Base-by-base conservation (phyloP, 371 early-diverging fungal genomes). In the Mucor racemosus region DNA sequence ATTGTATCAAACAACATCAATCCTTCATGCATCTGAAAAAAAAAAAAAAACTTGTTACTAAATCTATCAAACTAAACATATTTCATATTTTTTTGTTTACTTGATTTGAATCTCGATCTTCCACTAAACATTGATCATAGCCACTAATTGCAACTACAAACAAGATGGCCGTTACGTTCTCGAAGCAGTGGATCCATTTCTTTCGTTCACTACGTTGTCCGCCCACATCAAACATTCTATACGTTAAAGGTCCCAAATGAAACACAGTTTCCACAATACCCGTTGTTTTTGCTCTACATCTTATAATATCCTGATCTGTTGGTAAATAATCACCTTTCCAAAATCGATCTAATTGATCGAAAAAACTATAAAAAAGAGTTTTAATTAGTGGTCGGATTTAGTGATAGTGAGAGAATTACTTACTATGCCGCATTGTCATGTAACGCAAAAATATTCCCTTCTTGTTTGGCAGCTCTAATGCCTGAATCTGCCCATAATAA, bases 121-220 rank as follows among this genome's bases (percentile, higher is more conserved):
- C 94, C 40, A 91, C 79, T 57, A 93, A 79, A 35, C 86, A 86
- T 76, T 94, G 94, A 69, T 89, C 94, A 73, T 88, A 92, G 70
- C 85, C 92, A 75, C 85, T 86, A 53, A 90, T 78, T 40, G 91
- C 93, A 61, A 88, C 92, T 71, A 84, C 90, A 79, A 85, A 92
- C 60, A 87, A 90, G 68, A 86, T 90, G 59, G 84, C 88, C 56
- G 86, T 95, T 17, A 91, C 95, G 44, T 86, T 84, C 82, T 95
- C 90, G 80, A 96, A 92, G 70, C 95, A 97, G 68, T 96, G 96
- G 56, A 94, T 93, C 98, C 98, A 97, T 74, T 96, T 96, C 75
- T 94, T 96, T 44, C 98, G 85, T 74, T 95, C 94, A 31, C 92
- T 91, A 56, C 95, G 84, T 50, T 91, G 92, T 7, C 91, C 91